A percentile compares a stretch with the other conserved stretches of the same genome.
Conservation (phyloP, 306 rosid species). For the Rubus parviflorus region DNA sequence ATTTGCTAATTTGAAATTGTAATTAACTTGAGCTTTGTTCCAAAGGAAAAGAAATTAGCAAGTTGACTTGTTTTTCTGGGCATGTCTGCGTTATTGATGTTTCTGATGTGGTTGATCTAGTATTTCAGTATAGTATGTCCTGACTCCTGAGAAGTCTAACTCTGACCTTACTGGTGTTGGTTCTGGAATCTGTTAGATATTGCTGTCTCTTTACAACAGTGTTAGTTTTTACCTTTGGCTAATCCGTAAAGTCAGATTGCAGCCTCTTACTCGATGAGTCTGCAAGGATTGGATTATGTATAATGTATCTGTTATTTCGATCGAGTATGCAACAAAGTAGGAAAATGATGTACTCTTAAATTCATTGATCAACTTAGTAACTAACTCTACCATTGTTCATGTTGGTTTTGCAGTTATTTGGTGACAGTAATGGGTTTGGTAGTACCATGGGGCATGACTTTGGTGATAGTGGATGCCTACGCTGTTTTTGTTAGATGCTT, state of each 20-base stretch:
- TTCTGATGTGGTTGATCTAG: background rate
- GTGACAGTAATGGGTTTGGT: conserved; percentile 90
- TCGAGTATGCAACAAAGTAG: background rate
- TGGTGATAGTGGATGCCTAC: conserved; percentile 74
- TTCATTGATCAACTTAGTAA: background rate
- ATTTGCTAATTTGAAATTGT: background rate
- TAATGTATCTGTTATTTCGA: background rate
- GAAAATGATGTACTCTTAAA: background rate
- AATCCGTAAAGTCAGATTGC: background rate
- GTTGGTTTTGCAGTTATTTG: conserved; percentile 64
- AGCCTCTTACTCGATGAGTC: background rate
- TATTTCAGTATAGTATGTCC: background rate
- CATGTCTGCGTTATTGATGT: background rate
- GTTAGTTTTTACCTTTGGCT: background rate
- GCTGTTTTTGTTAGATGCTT: conserved; percentile 58
- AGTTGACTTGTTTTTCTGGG: background rate
- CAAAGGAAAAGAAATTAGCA: background rate
- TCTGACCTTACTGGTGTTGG: conserved; percentile 5
- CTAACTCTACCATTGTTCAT: conserved; percentile 18
- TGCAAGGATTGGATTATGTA: background rate
- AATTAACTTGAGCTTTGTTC: background rate
- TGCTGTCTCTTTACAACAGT: background rate
- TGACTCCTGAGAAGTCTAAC: background rate
- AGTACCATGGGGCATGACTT: conserved; percentile 85
- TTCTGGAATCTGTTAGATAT: background rate